These are phyloP conservation scores for Rhodotorula kratochvilovae DNA, from an alignment of 768 basidiomycete species.

Conservation along the genomic window DNA sequence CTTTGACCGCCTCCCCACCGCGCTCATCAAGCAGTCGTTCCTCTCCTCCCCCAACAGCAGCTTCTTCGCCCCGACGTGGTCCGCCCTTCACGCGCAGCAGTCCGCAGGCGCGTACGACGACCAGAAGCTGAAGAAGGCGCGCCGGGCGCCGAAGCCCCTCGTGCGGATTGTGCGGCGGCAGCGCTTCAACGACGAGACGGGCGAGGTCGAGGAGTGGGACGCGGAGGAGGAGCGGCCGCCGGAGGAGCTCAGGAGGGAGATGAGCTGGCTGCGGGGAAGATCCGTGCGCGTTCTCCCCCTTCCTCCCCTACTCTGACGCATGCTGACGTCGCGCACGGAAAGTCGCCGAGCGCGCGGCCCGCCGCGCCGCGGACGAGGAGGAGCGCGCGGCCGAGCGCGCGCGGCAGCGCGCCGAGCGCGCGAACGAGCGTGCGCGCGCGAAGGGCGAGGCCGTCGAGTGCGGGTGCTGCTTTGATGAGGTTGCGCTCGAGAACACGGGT, in stretches of 20 bases:
- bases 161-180: neutral
- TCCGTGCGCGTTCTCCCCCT: neutral
- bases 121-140: constrained; percentile 18
- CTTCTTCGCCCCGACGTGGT: constrained; percentile 26
- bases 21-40: constrained; percentile 20
- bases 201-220: neutral
- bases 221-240: constrained; percentile 6
- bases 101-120: neutral
- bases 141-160: constrained; percentile 9
- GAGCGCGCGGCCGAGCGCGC: neutral
- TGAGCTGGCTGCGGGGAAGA: constrained; percentile 11
- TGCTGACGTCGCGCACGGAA: neutral
- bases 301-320: neutral
- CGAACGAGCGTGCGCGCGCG: constrained; percentile 6
- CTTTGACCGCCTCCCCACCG: constrained; percentile 19
- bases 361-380: neutral
- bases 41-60: neutral
- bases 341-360: neutral
- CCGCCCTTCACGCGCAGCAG: neutral
- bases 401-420: neutral
- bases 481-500: constrained; percentile 25
- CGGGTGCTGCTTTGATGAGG: constrained; percentile 41
- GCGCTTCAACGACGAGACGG: neutral
- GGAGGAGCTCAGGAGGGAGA: constrained; percentile 19
- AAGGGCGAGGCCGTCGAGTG: constrained; percentile 32